These are phyloP conservation scores for Sicyos baderoa DNA, from an alignment of 306 rosid genomes.

Conservation along the genomic window DNA sequence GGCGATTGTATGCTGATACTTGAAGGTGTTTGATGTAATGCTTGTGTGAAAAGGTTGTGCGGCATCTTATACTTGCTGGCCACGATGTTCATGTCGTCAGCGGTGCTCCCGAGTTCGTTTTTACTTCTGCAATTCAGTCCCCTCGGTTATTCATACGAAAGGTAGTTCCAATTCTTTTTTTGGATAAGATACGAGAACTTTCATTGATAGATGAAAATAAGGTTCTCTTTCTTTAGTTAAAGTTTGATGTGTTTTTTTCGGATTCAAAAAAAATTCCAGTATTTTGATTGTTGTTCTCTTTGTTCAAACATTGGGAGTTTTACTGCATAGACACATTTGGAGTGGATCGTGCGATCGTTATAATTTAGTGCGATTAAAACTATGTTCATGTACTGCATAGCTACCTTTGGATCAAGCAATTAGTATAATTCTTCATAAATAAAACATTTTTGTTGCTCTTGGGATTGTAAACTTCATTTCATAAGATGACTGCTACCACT, in stretches of 20 bases:
- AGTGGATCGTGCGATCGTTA: too few relatives aligned
- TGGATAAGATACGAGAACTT: too few relatives aligned
- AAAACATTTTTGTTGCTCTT: not conserved
- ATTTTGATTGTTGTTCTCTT: too few relatives aligned
- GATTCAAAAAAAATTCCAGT: not conserved
- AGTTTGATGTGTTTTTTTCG: not conserved
- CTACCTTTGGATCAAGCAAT: not conserved
- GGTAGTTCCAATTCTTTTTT: slow-evolving; percentile 47
- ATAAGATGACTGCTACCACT: not conserved
- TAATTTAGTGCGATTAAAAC: too few relatives aligned
- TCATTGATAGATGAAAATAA: too few relatives aligned
- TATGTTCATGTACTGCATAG: not conserved
- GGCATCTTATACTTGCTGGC: slow-evolving; percentile 80
- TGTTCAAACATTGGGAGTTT: too few relatives aligned
- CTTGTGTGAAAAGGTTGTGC: slow-evolving; percentile 47
- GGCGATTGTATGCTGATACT: not conserved
- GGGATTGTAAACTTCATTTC: slow-evolving; percentile 2
- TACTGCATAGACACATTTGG: too few relatives aligned
- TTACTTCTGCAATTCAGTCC: slow-evolving; percentile 75
- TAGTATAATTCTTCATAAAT: not conserved
- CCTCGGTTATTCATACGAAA: slow-evolving; percentile 84
- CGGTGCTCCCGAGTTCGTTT: slow-evolving; percentile 94
- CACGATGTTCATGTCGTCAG: slow-evolving; percentile 96
- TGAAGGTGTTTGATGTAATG: slow-evolving; percentile 2
- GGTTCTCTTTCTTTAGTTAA: too few relatives aligned